Percentiles rank a stretch among this genome's conserved stretches.
phyloP scores from a whole-genome alignment of 257 asterid species.

The Scutellaria minor region DNA sequence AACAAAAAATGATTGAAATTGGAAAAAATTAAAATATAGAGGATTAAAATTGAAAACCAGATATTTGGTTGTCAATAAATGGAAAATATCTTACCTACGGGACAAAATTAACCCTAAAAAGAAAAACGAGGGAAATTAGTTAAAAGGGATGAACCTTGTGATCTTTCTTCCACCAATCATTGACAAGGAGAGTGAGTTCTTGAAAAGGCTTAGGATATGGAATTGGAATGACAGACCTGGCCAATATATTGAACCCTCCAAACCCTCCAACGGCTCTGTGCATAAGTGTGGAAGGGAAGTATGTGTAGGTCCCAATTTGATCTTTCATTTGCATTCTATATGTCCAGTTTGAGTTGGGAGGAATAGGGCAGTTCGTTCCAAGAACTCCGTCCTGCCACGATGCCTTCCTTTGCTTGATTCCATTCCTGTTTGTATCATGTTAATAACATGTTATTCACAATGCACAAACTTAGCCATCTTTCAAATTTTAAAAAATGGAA shows the following conservation, averaged over 20 bases:
- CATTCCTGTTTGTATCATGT: slow-evolving; percentile 51
- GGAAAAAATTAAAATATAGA: too few relatives aligned
- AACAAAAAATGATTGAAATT: too few relatives aligned
- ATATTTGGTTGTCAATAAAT: too few relatives aligned
- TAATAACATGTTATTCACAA: too few relatives aligned
- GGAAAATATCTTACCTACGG: too few relatives aligned
- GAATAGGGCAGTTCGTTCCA: slow-evolving; percentile 90
- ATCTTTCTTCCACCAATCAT: slow-evolving; percentile 86
- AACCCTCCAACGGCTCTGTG: slow-evolving; percentile 82
- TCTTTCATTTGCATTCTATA: slow-evolving; percentile 84
- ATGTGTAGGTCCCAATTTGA: slow-evolving; percentile 74
- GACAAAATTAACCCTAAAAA: not conserved
- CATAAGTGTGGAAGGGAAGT: slow-evolving; percentile 71
- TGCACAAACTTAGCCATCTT: too few relatives aligned
- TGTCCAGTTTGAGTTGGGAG: slow-evolving; percentile 75
- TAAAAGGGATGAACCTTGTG: slow-evolving; percentile 55
- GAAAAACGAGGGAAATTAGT: not conserved
- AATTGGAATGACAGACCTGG: slow-evolving; percentile 67
- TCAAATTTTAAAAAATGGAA: too few relatives aligned
- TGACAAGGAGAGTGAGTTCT: slow-evolving; percentile 58
- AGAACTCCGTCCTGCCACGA: slow-evolving; percentile 96
- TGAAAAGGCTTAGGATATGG: slow-evolving; percentile 68
- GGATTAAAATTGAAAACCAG: too few relatives aligned
- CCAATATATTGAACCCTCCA: slow-evolving; percentile 68
- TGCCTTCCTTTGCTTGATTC: slow-evolving; percentile 69